A percentile compares a stretch with the other conserved stretches of the same genome.
Evolutionary conservation across 192 early-diverging fungal species (phyloP).

Genomic region (Coemansia asiatica): DNA sequence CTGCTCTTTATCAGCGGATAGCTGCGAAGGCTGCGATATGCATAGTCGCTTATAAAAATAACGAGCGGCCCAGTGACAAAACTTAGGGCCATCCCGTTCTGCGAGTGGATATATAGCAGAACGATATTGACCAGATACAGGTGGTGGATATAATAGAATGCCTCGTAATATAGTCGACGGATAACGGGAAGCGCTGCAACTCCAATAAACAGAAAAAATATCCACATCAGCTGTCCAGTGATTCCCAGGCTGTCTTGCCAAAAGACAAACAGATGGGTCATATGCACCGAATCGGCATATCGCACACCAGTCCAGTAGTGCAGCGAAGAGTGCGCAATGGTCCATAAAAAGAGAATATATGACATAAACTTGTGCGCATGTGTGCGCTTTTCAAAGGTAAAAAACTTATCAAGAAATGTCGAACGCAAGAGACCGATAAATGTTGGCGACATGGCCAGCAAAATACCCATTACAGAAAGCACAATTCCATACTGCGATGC

Average conservation of each 20-base stretch:
- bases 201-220: constrained; percentile 64
- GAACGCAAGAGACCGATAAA: constrained; percentile 59
- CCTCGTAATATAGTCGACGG: constrained; percentile 67
- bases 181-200: constrained; percentile 59
- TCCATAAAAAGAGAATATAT: constrained; percentile 66
- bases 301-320: constrained; percentile 47
- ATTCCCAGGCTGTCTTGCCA: constrained; percentile 55
- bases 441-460: constrained; percentile 71
- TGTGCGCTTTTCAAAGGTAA: constrained; percentile 72
- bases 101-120: constrained; percentile 69
- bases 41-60: constrained; percentile 56
- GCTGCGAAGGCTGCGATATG: constrained; percentile 65
- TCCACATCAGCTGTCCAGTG: constrained; percentile 76
- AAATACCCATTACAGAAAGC: constrained; percentile 53
- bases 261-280: constrained; percentile 29
- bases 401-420: constrained; percentile 59
- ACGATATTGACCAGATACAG: constrained; percentile 71
- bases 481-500: constrained; percentile 50
- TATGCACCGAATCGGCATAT: constrained; percentile 33
- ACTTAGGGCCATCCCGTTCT: constrained; percentile 57
- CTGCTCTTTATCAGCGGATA: constrained; percentile 45
- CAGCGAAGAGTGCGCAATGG: constrained; percentile 62
- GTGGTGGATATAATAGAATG: constrained; percentile 84
- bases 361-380: constrained; percentile 76
- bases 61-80: constrained; percentile 48